Evolutionary conservation across 768 basidiomycete species (phyloP).

Genomic region (Lactarius sanguifluus): DNA sequence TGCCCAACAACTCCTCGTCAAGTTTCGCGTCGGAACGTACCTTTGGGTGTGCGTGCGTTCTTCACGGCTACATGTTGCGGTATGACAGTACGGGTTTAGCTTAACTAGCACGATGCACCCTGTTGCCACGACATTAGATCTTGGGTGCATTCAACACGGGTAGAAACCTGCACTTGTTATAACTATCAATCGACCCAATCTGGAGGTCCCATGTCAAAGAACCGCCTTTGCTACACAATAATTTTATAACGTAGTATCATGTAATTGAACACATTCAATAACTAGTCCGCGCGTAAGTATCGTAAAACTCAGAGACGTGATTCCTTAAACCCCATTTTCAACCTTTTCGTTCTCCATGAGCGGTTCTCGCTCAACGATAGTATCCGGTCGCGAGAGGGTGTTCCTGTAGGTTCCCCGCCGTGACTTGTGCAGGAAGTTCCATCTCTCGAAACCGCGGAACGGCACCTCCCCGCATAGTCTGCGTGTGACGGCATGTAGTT

Average conservation of each 20-base stretch:
- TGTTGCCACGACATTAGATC: too few species aligned
- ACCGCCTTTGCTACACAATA: neutral
- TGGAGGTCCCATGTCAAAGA: neutral
- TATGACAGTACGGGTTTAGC: too few species aligned
- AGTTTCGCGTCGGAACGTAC: too few species aligned
- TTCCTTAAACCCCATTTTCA: conserved; percentile 2
- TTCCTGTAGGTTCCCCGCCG: neutral
- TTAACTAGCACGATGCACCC: too few species aligned
- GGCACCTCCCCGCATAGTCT: conserved; percentile 24
- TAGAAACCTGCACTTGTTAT: neutral
- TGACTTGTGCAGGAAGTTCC: conserved; percentile 19
- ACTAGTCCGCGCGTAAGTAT: neutral
- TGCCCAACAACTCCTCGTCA: too few species aligned
- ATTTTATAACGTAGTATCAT: neutral
- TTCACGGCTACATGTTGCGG: too few species aligned
- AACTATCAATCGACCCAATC: neutral
- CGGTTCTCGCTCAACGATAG: conserved; percentile 2
- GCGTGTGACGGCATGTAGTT: conserved; percentile 21
- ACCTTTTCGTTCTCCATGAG: conserved; percentile 6
- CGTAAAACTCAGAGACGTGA: neutral
- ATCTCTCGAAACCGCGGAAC: conserved; percentile 23
- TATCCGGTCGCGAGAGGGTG: conserved; percentile 16
- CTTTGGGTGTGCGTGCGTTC: too few species aligned
- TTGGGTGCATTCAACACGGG: too few species aligned
- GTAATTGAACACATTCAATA: neutral